Evolutionary conservation across 2,329 filamentous ascomycete genomes (phyloP).

Genomic region (Rhytidhysteron rufulum): DNA sequence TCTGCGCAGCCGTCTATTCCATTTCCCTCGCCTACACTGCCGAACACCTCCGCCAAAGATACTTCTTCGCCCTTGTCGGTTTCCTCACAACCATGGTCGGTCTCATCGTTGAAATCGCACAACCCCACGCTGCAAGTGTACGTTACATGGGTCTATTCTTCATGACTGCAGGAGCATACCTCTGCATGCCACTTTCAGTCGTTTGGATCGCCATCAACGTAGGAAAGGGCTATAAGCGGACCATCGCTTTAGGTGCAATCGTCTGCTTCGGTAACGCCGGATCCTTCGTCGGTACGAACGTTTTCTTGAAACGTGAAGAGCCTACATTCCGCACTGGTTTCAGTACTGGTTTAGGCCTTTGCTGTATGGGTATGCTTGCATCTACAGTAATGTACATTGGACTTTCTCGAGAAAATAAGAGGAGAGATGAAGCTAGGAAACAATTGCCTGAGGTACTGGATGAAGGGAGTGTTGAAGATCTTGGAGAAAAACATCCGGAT

Average conservation of each 20-base stretch:
- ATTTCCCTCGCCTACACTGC: conserved; percentile 25
- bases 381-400: conserved; percentile 39
- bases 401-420: conserved; percentile 47
- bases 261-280: conserved; percentile 50
- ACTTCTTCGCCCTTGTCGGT: conserved; percentile 26
- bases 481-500: conserved; percentile 52
- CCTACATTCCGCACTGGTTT: conserved; percentile 25
- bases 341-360: conserved; percentile 23
- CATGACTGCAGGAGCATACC: conserved; percentile 52
- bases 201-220: conserved; percentile 55
- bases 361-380: conserved; percentile 32
- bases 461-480: conserved; percentile 21
- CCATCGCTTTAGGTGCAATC: conserved; percentile 17
- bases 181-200: conserved; percentile 53
- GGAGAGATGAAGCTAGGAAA: conserved; percentile 40
- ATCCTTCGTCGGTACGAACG: conserved; percentile 50
- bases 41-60: conserved; percentile 24
- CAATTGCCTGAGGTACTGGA: conserved; percentile 28
- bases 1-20: conserved; percentile 25
- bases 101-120: conserved; percentile 48
- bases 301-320: conserved; percentile 23
- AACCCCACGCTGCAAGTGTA: conserved; percentile 35
- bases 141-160: conserved; percentile 53
- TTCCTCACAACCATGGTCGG: conserved; percentile 42
- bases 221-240: conserved; percentile 23